These are phyloP conservation scores for Ailanthus altissimus DNA, from an alignment of 345 rosid species.

Conservation along the genomic window DNA sequence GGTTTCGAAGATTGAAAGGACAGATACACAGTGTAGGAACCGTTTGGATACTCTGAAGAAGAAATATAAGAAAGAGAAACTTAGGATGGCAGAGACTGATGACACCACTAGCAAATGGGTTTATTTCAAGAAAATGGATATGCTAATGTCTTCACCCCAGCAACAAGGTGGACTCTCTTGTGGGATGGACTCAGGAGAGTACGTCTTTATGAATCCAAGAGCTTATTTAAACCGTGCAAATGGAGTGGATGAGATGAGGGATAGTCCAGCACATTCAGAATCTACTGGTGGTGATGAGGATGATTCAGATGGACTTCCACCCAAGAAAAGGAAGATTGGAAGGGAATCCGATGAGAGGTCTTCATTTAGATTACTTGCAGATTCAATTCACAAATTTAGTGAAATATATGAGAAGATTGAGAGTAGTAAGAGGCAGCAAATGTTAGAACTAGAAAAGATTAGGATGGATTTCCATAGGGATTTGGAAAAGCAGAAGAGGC, in stretches of 20 bases:
- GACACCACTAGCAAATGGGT: conserved; percentile 67
- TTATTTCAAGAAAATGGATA: conserved; percentile 85
- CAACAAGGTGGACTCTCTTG: conserved; percentile 78
- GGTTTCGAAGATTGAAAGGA: conserved; percentile 65
- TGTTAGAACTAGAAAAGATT: conserved; percentile 91
- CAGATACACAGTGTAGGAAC: conserved; percentile 85
- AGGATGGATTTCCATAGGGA: conserved; percentile 90
- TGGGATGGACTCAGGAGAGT: conserved; percentile 89
- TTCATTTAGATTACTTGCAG: conserved; percentile 72
- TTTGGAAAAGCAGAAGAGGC: conserved; percentile 82
- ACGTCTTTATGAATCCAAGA: conserved; percentile 69
- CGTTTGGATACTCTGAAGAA: conserved; percentile 89
- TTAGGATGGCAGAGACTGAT: conserved; percentile 43
- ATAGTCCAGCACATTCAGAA: conserved; percentile 81
- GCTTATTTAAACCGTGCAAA: conserved; percentile 65
- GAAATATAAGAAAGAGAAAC: conserved; percentile 91
- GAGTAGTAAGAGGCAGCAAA: conserved; percentile 75
- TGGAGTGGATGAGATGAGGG: conserved; percentile 88
- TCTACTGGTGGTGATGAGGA: conserved; percentile 54
- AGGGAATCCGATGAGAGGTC: conserved; percentile 58
- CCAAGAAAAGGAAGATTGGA: conserved; percentile 61
- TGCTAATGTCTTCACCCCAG: conserved; percentile 66
- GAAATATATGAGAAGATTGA: conserved; percentile 92
- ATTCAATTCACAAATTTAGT: conserved; percentile 79
- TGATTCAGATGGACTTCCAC: conserved; percentile 74